Evolutionary conservation across 129 eudicot species (phyloP).

Genomic region (Chrysanthemum seticuspe): DNA sequence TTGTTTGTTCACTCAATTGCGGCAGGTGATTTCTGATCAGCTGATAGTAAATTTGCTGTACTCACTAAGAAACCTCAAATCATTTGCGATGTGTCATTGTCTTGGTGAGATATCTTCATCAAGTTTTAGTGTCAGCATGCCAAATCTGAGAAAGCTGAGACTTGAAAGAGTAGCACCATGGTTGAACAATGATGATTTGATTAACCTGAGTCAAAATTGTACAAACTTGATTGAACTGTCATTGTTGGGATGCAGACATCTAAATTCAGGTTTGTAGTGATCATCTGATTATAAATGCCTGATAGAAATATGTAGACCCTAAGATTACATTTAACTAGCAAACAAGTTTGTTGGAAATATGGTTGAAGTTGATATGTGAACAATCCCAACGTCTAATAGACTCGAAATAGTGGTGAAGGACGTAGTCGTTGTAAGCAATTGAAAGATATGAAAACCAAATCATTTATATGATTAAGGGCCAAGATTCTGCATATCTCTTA

Average conservation of each 20-base stretch:
- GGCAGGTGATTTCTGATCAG: constrained; percentile 75
- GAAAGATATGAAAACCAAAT: neutral
- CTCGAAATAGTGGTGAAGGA: neutral
- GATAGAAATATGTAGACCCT: neutral
- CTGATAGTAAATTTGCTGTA: constrained; percentile 38
- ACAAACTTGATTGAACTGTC: constrained; percentile 57
- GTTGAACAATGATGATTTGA: constrained; percentile 77
- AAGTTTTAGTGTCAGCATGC: constrained; percentile 48
- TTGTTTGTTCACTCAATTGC: constrained; percentile 15
- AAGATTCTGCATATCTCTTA: neutral
- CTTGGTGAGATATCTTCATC: constrained; percentile 72
- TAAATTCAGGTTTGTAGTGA: constrained; percentile 61
- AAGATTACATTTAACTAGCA: neutral
- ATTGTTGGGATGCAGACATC: constrained; percentile 69
- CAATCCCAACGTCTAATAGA: neutral
- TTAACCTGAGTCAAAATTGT: constrained; percentile 54
- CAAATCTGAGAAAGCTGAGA: constrained; percentile 65
- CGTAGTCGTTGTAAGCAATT: neutral
- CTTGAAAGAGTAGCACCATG: constrained; percentile 89
- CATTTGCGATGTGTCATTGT: constrained; percentile 69
- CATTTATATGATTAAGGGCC: neutral
- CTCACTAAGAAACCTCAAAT: constrained; percentile 51
- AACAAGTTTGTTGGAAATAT: neutral
- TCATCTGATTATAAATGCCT: neutral
- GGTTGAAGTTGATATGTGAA: neutral